phyloP scores from a whole-genome alignment of 2,329 filamentous ascomycete species.

The Hymenoscyphus fructigenus region DNA sequence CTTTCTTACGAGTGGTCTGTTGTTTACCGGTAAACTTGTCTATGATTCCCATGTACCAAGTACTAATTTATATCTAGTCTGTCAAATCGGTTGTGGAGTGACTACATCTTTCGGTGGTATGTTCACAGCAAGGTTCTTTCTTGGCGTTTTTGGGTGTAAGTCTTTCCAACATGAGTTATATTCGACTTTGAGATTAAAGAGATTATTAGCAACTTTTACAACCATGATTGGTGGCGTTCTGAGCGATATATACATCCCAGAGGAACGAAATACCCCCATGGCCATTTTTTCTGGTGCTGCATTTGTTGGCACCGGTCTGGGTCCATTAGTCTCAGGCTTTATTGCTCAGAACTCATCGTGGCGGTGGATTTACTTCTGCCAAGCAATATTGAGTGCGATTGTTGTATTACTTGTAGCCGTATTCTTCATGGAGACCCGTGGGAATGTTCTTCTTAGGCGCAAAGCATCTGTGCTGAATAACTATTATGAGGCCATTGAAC shows the following conservation, averaged over 20 bases:
- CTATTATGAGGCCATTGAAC: conserved; percentile 76
- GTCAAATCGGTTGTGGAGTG: conserved; percentile 71
- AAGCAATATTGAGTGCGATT: conserved; percentile 67
- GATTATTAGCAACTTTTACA: conserved; percentile 75
- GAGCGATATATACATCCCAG: conserved; percentile 77
- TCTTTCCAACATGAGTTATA: too few species aligned
- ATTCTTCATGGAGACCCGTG: conserved; percentile 80
- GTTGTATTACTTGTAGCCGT: conserved; percentile 64
- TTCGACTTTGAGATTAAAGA: too few species aligned
- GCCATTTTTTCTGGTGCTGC: conserved; percentile 80
- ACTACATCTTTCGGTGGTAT: conserved; percentile 70
- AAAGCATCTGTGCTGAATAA: conserved; percentile 73
- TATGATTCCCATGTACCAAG: too few species aligned
- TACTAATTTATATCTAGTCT: conserved; percentile 66
- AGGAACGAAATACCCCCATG: conserved; percentile 86
- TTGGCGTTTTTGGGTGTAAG: conserved; percentile 76
- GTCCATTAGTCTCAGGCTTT: conserved; percentile 69
- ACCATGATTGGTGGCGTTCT: conserved; percentile 93
- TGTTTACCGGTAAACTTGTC: too few species aligned
- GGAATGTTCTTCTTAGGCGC: conserved; percentile 72
- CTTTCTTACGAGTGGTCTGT: conserved; percentile 74
- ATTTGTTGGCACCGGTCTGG: conserved; percentile 75
- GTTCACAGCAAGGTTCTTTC: conserved; percentile 72
- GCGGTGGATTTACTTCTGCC: conserved; percentile 89
- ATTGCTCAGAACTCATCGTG: conserved; percentile 67